A percentile compares a stretch with the other conserved stretches of the same genome.
Conservation (phyloP, 202 grass and related monocot genomes). For the Schoenoplectus tabernaemontani region DNA sequence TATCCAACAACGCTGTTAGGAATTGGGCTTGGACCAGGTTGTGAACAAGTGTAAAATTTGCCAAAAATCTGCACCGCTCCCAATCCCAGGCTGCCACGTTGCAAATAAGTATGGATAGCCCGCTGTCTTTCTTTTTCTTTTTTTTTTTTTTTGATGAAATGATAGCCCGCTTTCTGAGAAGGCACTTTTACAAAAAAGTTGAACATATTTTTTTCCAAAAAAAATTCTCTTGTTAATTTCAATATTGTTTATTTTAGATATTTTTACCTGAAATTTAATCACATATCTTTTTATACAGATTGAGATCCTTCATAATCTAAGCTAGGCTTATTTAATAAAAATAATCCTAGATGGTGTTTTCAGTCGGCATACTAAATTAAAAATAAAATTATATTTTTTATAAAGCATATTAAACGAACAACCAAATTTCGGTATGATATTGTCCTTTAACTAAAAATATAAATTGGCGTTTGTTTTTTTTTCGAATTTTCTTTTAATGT, state of each 20-base stretch:
- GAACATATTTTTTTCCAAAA: no score
- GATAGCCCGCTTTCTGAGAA: neutral
- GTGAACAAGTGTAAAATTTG: neutral
- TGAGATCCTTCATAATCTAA: no score
- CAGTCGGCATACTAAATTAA: neutral
- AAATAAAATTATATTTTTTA: neutral
- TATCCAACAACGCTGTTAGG: neutral
- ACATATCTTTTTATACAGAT: no score
- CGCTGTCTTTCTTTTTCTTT: no score
- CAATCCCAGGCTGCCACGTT: neutral
- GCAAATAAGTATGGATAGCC: neutral
- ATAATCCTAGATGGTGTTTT: neutral
- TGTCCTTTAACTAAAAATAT: neutral
- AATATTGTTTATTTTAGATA: no score
- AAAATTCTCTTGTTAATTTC: no score
- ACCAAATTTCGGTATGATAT: neutral
- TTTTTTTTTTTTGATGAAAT: no score
- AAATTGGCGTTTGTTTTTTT: neutral
- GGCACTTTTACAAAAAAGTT: no score
- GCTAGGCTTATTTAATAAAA: no score
- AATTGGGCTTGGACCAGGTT: neutral
- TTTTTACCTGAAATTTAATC: no score
- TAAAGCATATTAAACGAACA: neutral
- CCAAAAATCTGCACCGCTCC: neutral
- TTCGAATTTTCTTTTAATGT: no score